Conservation (phyloP, 2,329 filamentous ascomycete genomes). For the Penicillium sp. region DNA sequence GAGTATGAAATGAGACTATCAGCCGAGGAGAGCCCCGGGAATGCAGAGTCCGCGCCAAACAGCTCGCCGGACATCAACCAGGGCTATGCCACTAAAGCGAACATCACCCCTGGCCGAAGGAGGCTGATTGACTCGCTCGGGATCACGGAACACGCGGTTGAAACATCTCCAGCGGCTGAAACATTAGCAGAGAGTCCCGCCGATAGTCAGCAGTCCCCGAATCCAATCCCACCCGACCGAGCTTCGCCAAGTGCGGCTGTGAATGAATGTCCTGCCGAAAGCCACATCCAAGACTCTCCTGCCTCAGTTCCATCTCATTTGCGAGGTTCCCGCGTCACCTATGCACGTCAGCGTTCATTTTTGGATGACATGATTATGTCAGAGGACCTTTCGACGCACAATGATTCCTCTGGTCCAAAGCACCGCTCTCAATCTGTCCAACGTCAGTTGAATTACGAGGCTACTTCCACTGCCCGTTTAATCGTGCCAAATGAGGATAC, state of each 20-base stretch:
- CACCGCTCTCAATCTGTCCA: constrained; percentile 5
- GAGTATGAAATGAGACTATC: neutral
- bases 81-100: neutral
- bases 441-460: constrained; percentile 2
- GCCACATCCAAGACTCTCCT: constrained; percentile 10
- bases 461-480: constrained; percentile 19
- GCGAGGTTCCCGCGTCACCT: constrained; percentile 53
- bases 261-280: constrained; percentile 5
- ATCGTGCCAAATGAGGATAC: constrained; percentile 48
- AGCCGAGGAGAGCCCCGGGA: neutral
- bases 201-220: constrained; percentile 12
- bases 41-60: neutral
- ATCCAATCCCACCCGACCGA: constrained; percentile 5
- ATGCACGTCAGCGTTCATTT: constrained; percentile 59
- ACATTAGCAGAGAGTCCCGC: constrained; percentile 6
- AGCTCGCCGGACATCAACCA: neutral
- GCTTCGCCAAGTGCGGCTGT: constrained; percentile 6
- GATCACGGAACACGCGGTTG: constrained; percentile 11
- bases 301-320: constrained; percentile 22
- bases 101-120: constrained; percentile 27
- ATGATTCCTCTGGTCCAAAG: constrained; percentile 3
- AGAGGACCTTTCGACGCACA: constrained; percentile 10
- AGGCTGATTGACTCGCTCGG: constrained; percentile 38
- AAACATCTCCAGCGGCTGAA: constrained; percentile 9
- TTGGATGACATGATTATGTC: constrained; percentile 49